Evolutionary conservation across 2,329 filamentous ascomycete genomes (phyloP), one percentile per base, ranked within the genome.

Genomic region (Alternaria sp.): DNA sequence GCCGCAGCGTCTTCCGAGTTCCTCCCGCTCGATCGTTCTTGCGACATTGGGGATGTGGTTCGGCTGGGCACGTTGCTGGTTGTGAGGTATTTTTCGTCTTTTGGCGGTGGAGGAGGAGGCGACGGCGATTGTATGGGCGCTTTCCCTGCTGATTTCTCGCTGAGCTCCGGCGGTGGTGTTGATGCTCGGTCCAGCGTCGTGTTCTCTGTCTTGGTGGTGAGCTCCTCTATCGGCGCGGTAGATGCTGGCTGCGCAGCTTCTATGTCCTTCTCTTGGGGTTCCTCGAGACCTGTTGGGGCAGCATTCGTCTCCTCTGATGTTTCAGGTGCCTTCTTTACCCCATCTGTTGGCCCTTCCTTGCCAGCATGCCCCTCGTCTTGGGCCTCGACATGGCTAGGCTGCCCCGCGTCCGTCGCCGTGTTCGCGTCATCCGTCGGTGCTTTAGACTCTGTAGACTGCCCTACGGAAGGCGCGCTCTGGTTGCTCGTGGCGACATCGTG

Each of bases 51-150:
- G 26, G 76, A 78, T 5, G 75, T 69, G n/a, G 74, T 59, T 11
- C 74, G 75, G 43, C 82, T 84, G 26, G 82, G 84, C 58, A 83
- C 81, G 65, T 70, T 72, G 66, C 71, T 73, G 1, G 74, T 71
- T 6, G 64, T 82, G 19, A 85, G 77, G 73, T 87, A 88, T 36
- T 80, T 77, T 52, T 84, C 81, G 69, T 87, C 85, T 70, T 85
- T 85, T 3, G 82, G 80, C 3, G 85, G 83, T 4, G 81, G 84
- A 5, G 83, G 80, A 50, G 85, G 84, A 28, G 84, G 83, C 4
- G 77, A 76, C 1, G 77, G 76, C 40, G 79, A 79, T 28, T 68
- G 71, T 5, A 79, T 58, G 17, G 75, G 64, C 0, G 67, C 72
- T 50, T 80, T 77, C 32, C 70, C 76, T 17, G 72, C 72, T 21